Evolutionary conservation across 352 stramenopile genomes (phyloP).

Genomic region (Pythium apleroticum): DNA sequence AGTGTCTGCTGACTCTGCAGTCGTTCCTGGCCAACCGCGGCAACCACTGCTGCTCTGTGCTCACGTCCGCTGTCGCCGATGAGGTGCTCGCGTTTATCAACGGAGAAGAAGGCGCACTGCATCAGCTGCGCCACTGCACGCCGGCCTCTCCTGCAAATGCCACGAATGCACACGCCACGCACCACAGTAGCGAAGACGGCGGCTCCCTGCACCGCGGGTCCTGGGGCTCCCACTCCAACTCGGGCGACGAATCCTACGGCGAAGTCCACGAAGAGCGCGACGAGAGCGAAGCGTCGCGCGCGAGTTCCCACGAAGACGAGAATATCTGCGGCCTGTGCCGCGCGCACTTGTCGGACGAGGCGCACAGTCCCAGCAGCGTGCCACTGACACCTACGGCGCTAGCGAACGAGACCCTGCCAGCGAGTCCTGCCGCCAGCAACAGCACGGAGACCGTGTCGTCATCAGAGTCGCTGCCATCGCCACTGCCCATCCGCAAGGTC

Average conservation of each 20-base stretch:
- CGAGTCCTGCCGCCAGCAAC: neutral
- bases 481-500: neutral
- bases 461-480: neutral
- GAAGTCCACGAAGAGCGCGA: conserved; percentile 2
- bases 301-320: conserved; percentile 2
- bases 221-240: conserved; percentile 13
- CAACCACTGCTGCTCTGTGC: conserved; percentile 29
- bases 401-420: neutral
- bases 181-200: neutral
- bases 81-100: conserved; percentile 28
- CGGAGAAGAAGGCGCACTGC: conserved; percentile 15
- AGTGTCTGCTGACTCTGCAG: conserved; percentile 23
- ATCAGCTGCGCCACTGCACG: conserved; percentile 2
- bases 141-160: neutral
- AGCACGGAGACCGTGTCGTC: neutral
- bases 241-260: neutral
- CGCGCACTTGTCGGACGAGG: conserved; percentile 39
- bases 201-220: neutral
- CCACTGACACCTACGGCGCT: neutral
- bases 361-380: conserved; percentile 19
- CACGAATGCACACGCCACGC: neutral
- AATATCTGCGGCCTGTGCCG: conserved; percentile 38
- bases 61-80: conserved; percentile 15
- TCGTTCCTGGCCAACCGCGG: conserved; percentile 17
- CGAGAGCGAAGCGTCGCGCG: neutral